Evolutionary conservation across 176 grass and related monocot genomes (phyloP), one percentile per base, ranked within the genome.

Genomic region (Puya raimondii): DNA sequence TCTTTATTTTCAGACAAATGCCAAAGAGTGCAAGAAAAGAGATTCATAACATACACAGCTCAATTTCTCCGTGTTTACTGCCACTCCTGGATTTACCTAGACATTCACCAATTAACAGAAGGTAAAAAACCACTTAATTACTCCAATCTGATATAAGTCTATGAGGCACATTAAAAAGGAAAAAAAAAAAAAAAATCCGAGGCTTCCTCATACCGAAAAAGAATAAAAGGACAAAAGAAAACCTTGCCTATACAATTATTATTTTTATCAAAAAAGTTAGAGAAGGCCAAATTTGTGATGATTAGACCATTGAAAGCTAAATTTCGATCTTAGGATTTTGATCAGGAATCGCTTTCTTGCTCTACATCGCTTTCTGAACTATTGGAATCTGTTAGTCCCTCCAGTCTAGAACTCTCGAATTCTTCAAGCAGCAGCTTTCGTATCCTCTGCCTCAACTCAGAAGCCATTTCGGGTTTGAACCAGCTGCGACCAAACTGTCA

Each of bases 391-490:
- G 64, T 22, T 72, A 74, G 66, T 64, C 48, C 70, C 68, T 82
- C 64, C 15, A 85, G 23, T 63, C 52, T 79, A 12, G 69, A 75
- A 80, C 27, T 78, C 69, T 61, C 63, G 82, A 96, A 81, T 65
- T 84, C 73, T 80, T 88, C 57, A 56, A 82, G 23, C 49, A 96
- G 79, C 48, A 89, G 81, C 52, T 50, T 20, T 51, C 53, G 77
- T 86, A 96, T 88, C 70, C 42, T 69, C 12, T 14, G 56, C 73
- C 92, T 84, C 75, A 96, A 72, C 22, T 17, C 63, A 56, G 88
- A 96, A 82, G 85, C 85, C 48, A 68, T 78, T 80, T 91, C 92
- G 50, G 92, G 67, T 73, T 78, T 84, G 70, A 96, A 96, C 92
- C 92, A 96, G 48, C 72, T 83, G 59, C 23, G 59, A 68, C 64